phyloP scores from a whole-genome alignment of 1,284 basidiomycete genomes.

The Ustilago hordei region DNA sequence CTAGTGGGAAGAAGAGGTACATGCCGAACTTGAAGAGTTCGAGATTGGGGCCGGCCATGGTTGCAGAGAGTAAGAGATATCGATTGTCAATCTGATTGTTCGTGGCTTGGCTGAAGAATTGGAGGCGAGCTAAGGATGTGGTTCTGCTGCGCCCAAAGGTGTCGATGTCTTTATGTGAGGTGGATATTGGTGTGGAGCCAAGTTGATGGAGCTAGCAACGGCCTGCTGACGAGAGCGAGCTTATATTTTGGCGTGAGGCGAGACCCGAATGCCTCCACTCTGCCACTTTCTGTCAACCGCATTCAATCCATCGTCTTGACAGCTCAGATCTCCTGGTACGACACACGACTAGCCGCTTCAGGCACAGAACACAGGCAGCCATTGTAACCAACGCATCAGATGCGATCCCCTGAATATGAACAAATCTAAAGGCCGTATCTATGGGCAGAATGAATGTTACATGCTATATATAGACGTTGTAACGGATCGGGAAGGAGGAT shows the following conservation, averaged over 20 bases:
- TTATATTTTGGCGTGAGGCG: background rate
- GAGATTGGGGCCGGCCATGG: constrained; percentile 81
- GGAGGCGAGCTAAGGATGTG: too few species aligned
- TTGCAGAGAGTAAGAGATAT: background rate
- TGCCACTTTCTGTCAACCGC: background rate
- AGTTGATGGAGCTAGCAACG: background rate
- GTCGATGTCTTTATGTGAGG: background rate
- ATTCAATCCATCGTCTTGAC: background rate
- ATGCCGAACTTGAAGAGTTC: constrained; percentile 67
- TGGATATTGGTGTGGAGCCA: background rate
- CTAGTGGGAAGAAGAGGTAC: constrained; percentile 85
- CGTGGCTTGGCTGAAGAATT: background rate
- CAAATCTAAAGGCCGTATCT: background rate
- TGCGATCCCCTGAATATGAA: background rate
- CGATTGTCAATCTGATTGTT: background rate
- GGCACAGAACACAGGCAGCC: background rate
- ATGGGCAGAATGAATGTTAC: background rate
- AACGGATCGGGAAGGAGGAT: too few species aligned
- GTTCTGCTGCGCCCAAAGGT: background rate
- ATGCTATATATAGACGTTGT: too few species aligned
- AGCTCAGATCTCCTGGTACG: background rate
- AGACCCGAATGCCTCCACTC: background rate
- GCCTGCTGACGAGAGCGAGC: constrained; percentile 9
- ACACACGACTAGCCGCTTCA: background rate
- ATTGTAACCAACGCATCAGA: background rate